Evolutionary conservation across 176 grass and related monocot genomes (phyloP), one percentile per base, ranked within the genome.

Genomic region (Cenchrus fungigraminus): DNA sequence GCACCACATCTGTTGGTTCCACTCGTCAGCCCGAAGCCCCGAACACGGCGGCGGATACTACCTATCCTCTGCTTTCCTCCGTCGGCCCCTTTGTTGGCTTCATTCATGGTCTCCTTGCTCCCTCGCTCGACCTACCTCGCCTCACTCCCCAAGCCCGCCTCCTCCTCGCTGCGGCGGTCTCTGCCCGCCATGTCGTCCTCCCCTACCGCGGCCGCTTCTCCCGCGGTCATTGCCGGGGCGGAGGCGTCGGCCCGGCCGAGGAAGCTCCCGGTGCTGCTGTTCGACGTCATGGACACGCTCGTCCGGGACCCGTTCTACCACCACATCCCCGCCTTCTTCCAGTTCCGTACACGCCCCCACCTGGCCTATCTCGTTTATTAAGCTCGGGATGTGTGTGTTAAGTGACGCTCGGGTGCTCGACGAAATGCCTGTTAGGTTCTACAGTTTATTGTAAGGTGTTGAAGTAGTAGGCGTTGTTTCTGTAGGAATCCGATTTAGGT

Each of bases 261-360:
- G 82, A 93, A 83, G 89, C 81, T 87, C 49, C 95, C 95, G 8
- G 87, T 98, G 32, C 79, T 98, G 76, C 91, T 98, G 22, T 98
- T 98, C 66, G 95, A 98, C 32, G 89, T 98, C 42, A 98, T 98
- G 93, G 95, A 98, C 56, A 98, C 95, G 65, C 55, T 98, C 89
- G 92, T 98, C 68, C 90, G 87, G 73, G 95, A 98, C 55, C 95
- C 93, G 44, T 98, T 95, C 87, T 98, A 98, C 87, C 76, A 98
- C 67, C 90, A 91, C 76, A 95, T 93, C 80, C 93, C 95, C 3
- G 72, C 83, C 66, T 98, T 95, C 87, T 98, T 98, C 83, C 70
- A 95, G 95, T 98, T 90, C 14, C 68, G 77, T 88, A 53, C 47
- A 29, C 22, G 10, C 12, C 54, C 77, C 74, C 12, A 44, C 12